Evolutionary conservation across 2,329 filamentous ascomycete species (phyloP).

Genomic region (Colletotrichum lindemuthianum): DNA sequence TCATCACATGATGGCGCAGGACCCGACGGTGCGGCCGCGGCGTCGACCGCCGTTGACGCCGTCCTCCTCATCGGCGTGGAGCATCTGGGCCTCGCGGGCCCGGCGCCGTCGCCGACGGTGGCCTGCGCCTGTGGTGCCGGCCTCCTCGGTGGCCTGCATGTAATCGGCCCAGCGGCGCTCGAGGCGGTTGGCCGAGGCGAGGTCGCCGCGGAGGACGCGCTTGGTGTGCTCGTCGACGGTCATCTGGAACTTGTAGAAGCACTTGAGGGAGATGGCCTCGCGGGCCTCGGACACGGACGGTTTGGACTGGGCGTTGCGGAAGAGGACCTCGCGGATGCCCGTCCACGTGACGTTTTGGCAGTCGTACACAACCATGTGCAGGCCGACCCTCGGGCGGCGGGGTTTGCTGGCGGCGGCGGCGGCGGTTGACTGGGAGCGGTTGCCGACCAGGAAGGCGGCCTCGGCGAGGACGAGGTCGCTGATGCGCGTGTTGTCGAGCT

Average conservation of each 20-base stretch:
- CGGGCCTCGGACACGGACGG: conserved; percentile 54
- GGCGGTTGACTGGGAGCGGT: conserved; percentile 58
- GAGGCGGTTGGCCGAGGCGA: conserved; percentile 77
- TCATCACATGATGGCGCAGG: conserved; percentile 72
- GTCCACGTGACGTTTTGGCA: conserved; percentile 94
- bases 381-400: conserved; percentile 64
- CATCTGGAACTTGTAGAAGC: conserved; percentile 95
- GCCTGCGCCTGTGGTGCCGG: conserved; percentile 73
- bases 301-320: conserved; percentile 80
- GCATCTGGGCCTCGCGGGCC: conserved; percentile 81
- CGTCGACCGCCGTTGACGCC: conserved; percentile 67
- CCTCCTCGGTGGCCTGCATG: conserved; percentile 92
- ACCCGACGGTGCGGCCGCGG: conserved; percentile 71
- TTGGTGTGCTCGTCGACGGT: conserved; percentile 95
- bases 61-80: conserved; percentile 85
- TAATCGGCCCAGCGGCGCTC: conserved; percentile 94
- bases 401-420: conserved; percentile 51
- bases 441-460: conserved; percentile 81
- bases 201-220: conserved; percentile 81
- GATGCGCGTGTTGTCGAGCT: conserved; percentile 93
- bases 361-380: conserved; percentile 88
- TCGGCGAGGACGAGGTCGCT: conserved; percentile 88
- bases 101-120: conserved; percentile 77
- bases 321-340: conserved; percentile 86
- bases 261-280: conserved; percentile 87